Evolutionary conservation across 257 asterid genomes (phyloP), one percentile per base, ranked within the genome.

Genomic region (Gentiana macrophylla): DNA sequence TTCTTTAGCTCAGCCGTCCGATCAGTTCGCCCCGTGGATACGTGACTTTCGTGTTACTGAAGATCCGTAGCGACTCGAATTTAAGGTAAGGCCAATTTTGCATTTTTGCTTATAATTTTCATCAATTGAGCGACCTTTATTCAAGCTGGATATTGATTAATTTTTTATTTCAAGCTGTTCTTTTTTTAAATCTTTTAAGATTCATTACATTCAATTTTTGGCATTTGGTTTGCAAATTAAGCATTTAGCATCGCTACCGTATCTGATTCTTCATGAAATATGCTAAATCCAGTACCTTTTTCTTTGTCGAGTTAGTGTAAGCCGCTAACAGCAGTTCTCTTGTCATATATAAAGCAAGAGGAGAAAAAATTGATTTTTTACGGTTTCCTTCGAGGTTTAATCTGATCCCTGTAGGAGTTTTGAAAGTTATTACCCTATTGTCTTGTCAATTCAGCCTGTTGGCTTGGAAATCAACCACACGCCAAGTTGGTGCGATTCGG

Each of bases 41-140:
- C 87, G 79, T 24, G 72, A 67, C 62, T 62, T 70, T 36, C 79
- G 68, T 12, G 70, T 79, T 41, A 37, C 74, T 50, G 76, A 53
- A 47, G 54, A 68, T 37, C 82, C 80, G 65, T 83, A 67, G 67
- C 66, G 60, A 34, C 52, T 60, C 10, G 4, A 5, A 10, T 65
- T 35, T 1, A 15, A 35, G 32, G 1, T 10, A 32, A 3, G 49
- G 8, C 32, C 8, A 13, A 6, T 15, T 35, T 47, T 53, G 37
- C 24, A n/a, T n/a, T 24, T 49, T 38, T 11, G 4, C 32, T n/a
- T n/a, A 24, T 11, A 24, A 34, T 37, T 49, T 38, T 56, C 6
- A 8, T 37, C 44, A 4, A 38, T 44, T 34, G 10, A 49, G 62
- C 35, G 24, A 12, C 3, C 33, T 2, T 52, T 0, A 15, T 3